phyloP scores from a whole-genome alignment of 371 early-diverging fungal genomes.

The Entomophthora muscae region DNA sequence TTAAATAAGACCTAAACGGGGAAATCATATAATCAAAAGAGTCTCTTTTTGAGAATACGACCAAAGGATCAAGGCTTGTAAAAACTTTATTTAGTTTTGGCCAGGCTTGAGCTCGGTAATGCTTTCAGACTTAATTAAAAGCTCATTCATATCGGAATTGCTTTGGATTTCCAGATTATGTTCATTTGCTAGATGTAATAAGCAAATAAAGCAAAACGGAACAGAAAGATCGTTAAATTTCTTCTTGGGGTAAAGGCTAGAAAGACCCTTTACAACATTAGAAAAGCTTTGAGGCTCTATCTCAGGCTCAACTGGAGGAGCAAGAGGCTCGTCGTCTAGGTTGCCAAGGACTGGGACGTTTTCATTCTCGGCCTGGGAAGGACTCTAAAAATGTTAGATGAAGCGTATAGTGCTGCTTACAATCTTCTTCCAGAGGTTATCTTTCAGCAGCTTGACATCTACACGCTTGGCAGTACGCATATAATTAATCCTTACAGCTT shows the following conservation, averaged over 20 bases:
- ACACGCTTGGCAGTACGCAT: slow-evolving; percentile 80
- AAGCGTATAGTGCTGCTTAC: neutral
- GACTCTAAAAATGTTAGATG: neutral
- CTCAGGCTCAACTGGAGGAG: slow-evolving; percentile 20
- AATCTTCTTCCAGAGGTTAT: slow-evolving; percentile 66
- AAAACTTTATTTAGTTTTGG: too few relatives aligned
- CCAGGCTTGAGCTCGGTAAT: neutral
- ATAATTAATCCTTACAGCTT: slow-evolving; percentile 58
- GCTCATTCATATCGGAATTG: slow-evolving; percentile 11
- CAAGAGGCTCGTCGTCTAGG: slow-evolving; percentile 7
- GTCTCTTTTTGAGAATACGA: too few relatives aligned
- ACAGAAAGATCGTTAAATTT: slow-evolving; percentile 77
- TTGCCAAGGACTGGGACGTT: neutral
- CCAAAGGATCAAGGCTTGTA: too few relatives aligned
- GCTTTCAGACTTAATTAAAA: neutral
- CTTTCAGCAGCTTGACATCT: slow-evolving; percentile 86
- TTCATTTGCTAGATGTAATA: slow-evolving; percentile 92
- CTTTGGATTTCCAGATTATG: slow-evolving; percentile 36
- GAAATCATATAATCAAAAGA: too few relatives aligned
- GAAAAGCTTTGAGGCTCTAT: slow-evolving; percentile 45
- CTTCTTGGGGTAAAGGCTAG: slow-evolving; percentile 50
- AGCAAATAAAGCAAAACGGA: slow-evolving; percentile 89
- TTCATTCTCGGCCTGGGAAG: neutral
- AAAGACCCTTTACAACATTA: slow-evolving; percentile 43
- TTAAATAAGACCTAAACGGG: too few relatives aligned